Evolutionary conservation across 148 eudicot genomes (phyloP).

Genomic region (Fagopyrum homotropicum): DNA sequence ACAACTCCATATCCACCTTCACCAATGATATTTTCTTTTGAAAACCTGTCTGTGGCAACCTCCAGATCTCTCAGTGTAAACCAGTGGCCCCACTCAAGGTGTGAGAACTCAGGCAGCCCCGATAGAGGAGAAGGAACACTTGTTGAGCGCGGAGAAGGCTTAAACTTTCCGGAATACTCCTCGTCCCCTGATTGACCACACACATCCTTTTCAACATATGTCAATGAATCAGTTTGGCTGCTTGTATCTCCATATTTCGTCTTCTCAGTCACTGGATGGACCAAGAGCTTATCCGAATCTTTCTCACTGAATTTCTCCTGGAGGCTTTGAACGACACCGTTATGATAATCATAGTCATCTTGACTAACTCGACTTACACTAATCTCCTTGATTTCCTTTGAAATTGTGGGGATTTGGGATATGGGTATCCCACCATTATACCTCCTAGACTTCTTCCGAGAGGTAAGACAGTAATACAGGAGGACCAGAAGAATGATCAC

Average conservation of each 20-base stretch:
- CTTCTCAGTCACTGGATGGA: background rate
- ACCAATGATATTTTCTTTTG: slow-evolving; percentile 58
- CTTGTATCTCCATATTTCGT: slow-evolving; percentile 6
- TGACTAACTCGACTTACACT: slow-evolving; percentile 49
- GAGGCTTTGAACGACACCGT: slow-evolving; percentile 21
- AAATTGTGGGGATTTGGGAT: slow-evolving; percentile 40
- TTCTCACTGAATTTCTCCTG: slow-evolving; percentile 40
- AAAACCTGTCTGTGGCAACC: slow-evolving; percentile 61
- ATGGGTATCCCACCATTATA: slow-evolving; percentile 37
- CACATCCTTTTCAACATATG: slow-evolving; percentile 9
- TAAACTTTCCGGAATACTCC: slow-evolving; percentile 16
- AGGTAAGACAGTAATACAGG: slow-evolving; percentile 38
- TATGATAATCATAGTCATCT: slow-evolving; percentile 20
- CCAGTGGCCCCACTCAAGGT: slow-evolving; percentile 97
- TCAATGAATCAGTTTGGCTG: slow-evolving; percentile 10
- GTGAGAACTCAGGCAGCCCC: slow-evolving; percentile 85
- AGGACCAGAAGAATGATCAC: slow-evolving; percentile 46
- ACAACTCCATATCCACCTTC: slow-evolving; percentile 97
- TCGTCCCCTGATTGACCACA: slow-evolving; percentile 34
- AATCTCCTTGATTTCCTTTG: slow-evolving; percentile 67
- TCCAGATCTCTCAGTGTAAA: slow-evolving; percentile 89
- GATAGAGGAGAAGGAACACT: slow-evolving; percentile 57
- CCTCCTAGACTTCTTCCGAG: slow-evolving; percentile 47
- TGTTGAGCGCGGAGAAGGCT: slow-evolving; percentile 21
- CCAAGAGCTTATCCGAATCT: slow-evolving; percentile 49